phyloP scores from a whole-genome alignment of 2,329 filamentous ascomycete genomes.

The Fusarium sp. region DNA sequence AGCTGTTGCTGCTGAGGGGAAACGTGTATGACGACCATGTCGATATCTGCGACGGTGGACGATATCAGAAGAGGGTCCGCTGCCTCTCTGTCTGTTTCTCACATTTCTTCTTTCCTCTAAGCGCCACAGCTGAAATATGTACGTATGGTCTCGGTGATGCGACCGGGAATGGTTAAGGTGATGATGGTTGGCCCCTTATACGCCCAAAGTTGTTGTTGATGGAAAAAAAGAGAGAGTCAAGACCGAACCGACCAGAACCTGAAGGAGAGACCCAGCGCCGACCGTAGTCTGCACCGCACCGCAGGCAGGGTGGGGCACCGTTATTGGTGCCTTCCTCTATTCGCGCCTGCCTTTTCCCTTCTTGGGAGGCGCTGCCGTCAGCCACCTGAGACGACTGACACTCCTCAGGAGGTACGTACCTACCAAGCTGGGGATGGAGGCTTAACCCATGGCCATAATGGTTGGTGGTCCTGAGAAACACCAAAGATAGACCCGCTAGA shows the following conservation, averaged over 20 bases:
- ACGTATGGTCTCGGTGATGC: constrained; percentile 15
- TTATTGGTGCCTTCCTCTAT: background rate
- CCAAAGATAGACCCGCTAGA: constrained; percentile 19
- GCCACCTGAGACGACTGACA: constrained; percentile 36
- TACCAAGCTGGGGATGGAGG: background rate
- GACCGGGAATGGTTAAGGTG: constrained; percentile 7
- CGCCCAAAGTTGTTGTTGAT: constrained; percentile 30
- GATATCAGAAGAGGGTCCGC: constrained; percentile 4
- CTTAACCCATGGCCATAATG: background rate
- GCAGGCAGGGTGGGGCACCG: constrained; percentile 1
- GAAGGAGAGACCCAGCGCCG: constrained; percentile 1
- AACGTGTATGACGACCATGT: constrained; percentile 10
- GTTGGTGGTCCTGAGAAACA: constrained; percentile 18
- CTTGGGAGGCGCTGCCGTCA: background rate
- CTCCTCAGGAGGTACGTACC: background rate
- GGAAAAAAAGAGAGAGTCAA: constrained; percentile 20
- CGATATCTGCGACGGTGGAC: constrained; percentile 1
- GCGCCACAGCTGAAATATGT: constrained; percentile 9
- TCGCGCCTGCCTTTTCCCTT: background rate
- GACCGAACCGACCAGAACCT: background rate
- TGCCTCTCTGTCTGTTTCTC: background rate
- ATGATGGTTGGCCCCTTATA: constrained; percentile 20
- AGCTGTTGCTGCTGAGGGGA: constrained; percentile 19
- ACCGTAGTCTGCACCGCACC: background rate
- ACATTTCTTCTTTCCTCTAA: background rate